phyloP scores from a whole-genome alignment of 345 rosid genomes.

The Moringa oleifera region DNA sequence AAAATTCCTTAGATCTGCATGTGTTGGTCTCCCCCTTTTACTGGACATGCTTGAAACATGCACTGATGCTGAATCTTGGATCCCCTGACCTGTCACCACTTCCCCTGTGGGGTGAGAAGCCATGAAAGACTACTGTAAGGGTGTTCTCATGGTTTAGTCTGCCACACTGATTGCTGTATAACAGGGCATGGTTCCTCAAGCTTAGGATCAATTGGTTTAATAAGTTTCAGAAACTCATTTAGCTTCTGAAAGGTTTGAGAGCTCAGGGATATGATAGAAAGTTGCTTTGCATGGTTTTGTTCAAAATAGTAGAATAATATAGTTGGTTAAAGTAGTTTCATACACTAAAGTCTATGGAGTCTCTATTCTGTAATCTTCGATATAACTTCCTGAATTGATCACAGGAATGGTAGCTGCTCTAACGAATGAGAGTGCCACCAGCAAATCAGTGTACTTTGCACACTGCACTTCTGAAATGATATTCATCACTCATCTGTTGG shows the following conservation, averaged over 20 bases:
- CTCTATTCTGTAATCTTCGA: too few relatives aligned
- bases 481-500: constrained; percentile 89
- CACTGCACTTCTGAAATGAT: constrained; percentile 98
- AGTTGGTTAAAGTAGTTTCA: too few relatives aligned
- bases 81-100: too few relatives aligned
- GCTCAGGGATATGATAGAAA: background rate
- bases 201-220: background rate
- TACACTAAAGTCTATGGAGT: too few relatives aligned
- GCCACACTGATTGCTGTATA: background rate
- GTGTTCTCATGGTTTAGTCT: background rate
- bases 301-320: background rate
- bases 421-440: constrained; percentile 94
- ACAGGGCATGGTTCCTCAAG: background rate
- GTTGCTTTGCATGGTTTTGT: background rate
- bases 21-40: too few relatives aligned
- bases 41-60: too few relatives aligned
- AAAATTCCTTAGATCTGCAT: too few relatives aligned
- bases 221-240: background rate
- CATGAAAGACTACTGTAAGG: background rate
- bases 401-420: constrained; percentile 95
- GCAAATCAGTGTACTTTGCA: constrained; percentile 95
- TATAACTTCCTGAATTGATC: background rate
- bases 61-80: too few relatives aligned
- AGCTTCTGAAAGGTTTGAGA: background rate
- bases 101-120: too few relatives aligned